Base-by-base conservation (phyloP, 225 moss, liverwort and hornwort genomes). In the Asterella californica region DNA sequence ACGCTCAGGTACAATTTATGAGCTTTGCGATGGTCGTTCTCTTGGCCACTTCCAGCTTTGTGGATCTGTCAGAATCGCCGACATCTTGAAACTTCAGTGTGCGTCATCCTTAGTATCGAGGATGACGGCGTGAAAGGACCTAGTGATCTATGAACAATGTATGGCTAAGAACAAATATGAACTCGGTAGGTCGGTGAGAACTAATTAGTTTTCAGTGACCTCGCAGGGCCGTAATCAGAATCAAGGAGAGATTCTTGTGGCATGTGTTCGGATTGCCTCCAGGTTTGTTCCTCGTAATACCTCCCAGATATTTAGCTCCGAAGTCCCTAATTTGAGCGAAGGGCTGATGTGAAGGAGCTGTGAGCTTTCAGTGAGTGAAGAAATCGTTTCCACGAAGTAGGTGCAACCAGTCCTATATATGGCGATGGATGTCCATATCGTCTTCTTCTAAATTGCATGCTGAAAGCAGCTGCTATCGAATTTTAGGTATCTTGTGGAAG, bases 401-500 rank as follows among this genome's bases (percentile, higher is more conserved):
- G 5, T 72, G 18, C 62, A 30, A 63, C 64, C 54, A 79, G 75
- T 80, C 34, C 46, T 62, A 24, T 17, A 77, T 54, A 15, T 48
- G 18, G 18, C 18, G 15, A 27, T 38, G 3, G 45, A 45, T 45
- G 11, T 15, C 11, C 29, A 18, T 24, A 50, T 10, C 21, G 42
- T 46, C 19, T 42, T 2, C 53, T 60, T 59, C 21, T 42, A 21
- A 11, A 15, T 62, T 54, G 2, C 47, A 30, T 30, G 38, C 60
- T 30, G 30, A 61, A 33, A 15, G 37, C 74, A 2, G 42, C 53
- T 83, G 4, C 61, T 54, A 54, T 70, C 36, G 8, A 72, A 17
- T 48, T 78, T 73, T 87, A 96, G 96, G 84, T 97, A 90, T 86
- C 88, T 93, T 76, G 94, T 93, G 78, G 94, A 97, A 83, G 93